Evolutionary conservation across 2,329 filamentous ascomycete genomes (phyloP).

Genomic region (Lasiodiplodia gonubiensis): DNA sequence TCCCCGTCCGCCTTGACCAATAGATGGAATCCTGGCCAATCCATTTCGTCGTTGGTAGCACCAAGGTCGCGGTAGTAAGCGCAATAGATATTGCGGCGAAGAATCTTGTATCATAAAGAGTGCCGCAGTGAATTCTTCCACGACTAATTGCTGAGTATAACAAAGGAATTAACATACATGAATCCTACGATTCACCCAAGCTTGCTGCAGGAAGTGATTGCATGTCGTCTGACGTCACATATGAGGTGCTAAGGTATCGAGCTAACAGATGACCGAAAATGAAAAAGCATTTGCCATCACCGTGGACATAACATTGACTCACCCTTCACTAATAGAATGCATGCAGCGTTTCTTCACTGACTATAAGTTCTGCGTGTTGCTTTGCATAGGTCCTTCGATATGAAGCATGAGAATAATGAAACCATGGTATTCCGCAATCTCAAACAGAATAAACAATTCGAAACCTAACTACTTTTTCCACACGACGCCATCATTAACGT

Average conservation of each 20-base stretch:
- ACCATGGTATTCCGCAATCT: conserved; percentile 24
- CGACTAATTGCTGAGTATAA: neutral
- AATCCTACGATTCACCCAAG: neutral
- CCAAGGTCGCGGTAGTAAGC: conserved; percentile 12
- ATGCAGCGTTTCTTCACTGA: too few species aligned
- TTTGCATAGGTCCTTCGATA: neutral
- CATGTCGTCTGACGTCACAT: neutral
- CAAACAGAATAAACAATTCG: neutral
- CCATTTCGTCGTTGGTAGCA: conserved; percentile 21
- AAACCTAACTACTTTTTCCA: conserved; percentile 9
- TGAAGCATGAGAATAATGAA: neutral
- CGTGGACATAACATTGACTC: neutral
- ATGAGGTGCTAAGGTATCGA: neutral
- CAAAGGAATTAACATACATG: neutral
- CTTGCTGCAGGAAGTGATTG: neutral
- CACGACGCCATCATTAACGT: neutral
- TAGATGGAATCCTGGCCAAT: conserved; percentile 23
- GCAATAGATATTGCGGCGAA: conserved; percentile 22
- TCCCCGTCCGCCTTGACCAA: conserved; percentile 31
- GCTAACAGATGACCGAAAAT: neutral
- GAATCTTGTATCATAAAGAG: conserved; percentile 24
- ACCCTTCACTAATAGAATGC: too few species aligned
- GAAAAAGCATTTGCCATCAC: neutral
- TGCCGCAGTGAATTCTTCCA: conserved; percentile 12
- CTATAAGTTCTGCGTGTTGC: neutral